Base-by-base conservation (phyloP, 148 eudicot species). In the Camellia japonica region DNA sequence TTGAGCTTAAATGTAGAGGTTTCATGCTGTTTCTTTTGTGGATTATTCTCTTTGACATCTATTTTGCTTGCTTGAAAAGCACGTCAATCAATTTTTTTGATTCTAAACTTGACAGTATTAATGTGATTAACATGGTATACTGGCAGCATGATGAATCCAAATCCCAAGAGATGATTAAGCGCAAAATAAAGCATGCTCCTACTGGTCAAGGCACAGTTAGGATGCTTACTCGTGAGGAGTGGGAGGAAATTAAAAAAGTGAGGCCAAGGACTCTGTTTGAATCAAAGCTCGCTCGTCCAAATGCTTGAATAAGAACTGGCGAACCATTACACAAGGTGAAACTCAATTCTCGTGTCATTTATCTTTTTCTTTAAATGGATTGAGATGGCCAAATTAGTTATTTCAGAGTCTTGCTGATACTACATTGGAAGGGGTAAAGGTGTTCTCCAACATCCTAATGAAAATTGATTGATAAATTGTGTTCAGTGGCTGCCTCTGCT, bases 181-280 rank as follows among this genome's bases (percentile, higher is more conserved):
- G 1, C 1, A 30, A 30, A 30, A 30, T 30, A 30, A 30, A 30
- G 38, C 38, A 30, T 1, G 38, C 38, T 30, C 38, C 38, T 30
- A 1, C 38, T 30, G 1, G 38, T 30, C 38, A 30, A 30, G 38
- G 38, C 38, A 30, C 38, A 30, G 1, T 30, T 30, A 30, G 38
- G 38, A 30, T 30, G 38, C 38, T 30, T 30, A 30, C 38, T 30
- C 38, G 38, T 30, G 38, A 30, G 38, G 38, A 30, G 38, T 30
- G 38, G 38, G 38, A 30, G 38, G 38, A 30, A 30, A 30, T 30
- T 30, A 88, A 87, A 73, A 94, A 94, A 82, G 86, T 92, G 63
- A 82, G 98, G 80, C 98, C 98, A 64, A 87, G 93, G 75, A 94
- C 97, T 64, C 98, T 97, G 38, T 94, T 94, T 82, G 98, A 94